Conservation (phyloP, 2,329 filamentous ascomycete species). For the Lecanicillium sp. region DNA sequence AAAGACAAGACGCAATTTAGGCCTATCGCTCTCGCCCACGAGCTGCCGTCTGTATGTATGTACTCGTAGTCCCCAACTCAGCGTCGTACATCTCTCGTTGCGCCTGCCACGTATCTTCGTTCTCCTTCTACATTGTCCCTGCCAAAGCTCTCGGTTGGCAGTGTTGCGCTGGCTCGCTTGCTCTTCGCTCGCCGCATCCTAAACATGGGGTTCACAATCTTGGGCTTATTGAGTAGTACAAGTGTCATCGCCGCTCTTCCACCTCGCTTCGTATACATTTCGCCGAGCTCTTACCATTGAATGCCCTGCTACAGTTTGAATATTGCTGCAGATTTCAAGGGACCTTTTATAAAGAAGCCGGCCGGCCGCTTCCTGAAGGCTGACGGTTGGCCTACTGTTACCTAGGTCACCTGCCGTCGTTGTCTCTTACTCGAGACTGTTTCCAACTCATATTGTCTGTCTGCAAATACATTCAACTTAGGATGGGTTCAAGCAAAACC, state of each 20-base stretch:
- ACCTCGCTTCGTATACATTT: slow-evolving; percentile 4
- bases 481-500: slow-evolving; percentile 24
- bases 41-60: too few species aligned
- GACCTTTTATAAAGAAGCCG: too few species aligned
- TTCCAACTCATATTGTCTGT: too few species aligned
- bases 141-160: slow-evolving; percentile 3
- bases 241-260: slow-evolving; percentile 19
- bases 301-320: neutral
- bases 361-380: too few species aligned
- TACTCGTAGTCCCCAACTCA: too few species aligned
- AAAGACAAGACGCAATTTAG: slow-evolving; percentile 2
- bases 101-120: too few species aligned
- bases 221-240: slow-evolving; percentile 28
- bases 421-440: too few species aligned
- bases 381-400: too few species aligned
- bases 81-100: too few species aligned
- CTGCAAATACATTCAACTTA: neutral
- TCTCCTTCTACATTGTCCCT: slow-evolving; percentile 6
- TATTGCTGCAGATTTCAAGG: too few species aligned
- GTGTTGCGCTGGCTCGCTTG: slow-evolving; percentile 6
- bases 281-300: neutral
- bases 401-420: too few species aligned
- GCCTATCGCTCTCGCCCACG: slow-evolving; percentile 8
- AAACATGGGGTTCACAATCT: slow-evolving; percentile 27
- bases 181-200: slow-evolving; percentile 24